Conservation (phyloP, 768 basidiomycete genomes). For the Amanita muscaria region DNA sequence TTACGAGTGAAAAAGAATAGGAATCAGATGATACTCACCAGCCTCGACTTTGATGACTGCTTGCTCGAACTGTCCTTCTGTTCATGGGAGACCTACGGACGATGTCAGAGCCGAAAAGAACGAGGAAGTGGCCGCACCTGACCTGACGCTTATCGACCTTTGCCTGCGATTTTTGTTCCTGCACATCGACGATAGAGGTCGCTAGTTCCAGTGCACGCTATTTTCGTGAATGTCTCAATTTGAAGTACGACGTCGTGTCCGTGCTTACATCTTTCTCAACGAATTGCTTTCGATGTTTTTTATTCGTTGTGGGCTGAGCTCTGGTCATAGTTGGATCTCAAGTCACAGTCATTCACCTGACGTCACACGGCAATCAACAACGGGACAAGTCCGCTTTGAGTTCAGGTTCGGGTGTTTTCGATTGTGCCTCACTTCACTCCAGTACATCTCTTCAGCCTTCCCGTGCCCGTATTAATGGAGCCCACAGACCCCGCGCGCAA, state of each 20-base stretch:
- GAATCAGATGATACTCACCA: neutral
- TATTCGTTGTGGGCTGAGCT: conserved; percentile 8
- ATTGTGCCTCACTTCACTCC: too few relatives aligned
- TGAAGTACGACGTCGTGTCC: conserved; percentile 5
- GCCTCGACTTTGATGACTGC: conserved; percentile 1
- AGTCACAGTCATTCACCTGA: neutral
- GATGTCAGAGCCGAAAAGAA: neutral
- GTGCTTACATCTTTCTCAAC: conserved; percentile 25
- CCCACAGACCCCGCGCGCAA: neutral
- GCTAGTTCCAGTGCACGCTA: conserved; percentile 43
- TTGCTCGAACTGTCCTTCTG: neutral
- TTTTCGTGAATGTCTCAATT: conserved; percentile 9
- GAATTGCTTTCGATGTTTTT: conserved; percentile 27
- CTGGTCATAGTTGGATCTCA: neutral
- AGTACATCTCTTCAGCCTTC: too few relatives aligned
- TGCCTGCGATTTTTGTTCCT: conserved; percentile 35
- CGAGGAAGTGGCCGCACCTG: conserved; percentile 19
- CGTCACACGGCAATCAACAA: too few relatives aligned
- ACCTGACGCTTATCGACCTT: conserved; percentile 32
- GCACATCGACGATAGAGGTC: conserved; percentile 32
- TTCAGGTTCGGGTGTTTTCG: too few relatives aligned
- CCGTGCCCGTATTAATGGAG: neutral
- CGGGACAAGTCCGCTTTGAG: too few relatives aligned
- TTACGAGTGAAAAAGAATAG: neutral
- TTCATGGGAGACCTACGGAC: neutral